These are phyloP conservation scores for Rhodotorula sp. DNA, from an alignment of 1,284 basidiomycete species.

Conservation along the genomic window DNA sequence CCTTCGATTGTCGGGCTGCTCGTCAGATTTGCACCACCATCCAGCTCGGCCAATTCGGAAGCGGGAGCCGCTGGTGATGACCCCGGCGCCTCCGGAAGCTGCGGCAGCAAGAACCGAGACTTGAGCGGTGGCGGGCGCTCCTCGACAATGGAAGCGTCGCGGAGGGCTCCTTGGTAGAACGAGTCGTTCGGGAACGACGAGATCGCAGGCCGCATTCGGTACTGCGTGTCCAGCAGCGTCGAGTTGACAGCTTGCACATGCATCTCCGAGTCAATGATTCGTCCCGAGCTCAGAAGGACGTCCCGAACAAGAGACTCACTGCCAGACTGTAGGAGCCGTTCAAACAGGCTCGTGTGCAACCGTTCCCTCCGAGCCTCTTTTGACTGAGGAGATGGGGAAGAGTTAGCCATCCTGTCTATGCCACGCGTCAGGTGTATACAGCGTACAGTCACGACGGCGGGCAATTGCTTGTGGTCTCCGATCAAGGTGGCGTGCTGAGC, in stretches of 20 bases:
- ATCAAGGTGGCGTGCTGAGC: constrained; percentile 82
- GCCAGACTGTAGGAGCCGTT: constrained; percentile 76
- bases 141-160: constrained; percentile 59
- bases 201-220: constrained; percentile 90
- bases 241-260: constrained; percentile 60
- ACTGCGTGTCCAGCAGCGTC: constrained; percentile 87
- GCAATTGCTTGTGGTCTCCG: constrained; percentile 95
- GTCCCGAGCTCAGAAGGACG: constrained; percentile 5
- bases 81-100: neutral
- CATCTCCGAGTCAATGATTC: neutral
- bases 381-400: constrained; percentile 48
- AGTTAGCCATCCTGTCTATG: neutral
- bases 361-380: constrained; percentile 66
- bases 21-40: neutral
- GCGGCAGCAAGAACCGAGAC: constrained; percentile 44
- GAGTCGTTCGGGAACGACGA: constrained; percentile 78
- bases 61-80: neutral
- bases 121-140: constrained; percentile 53
- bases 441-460: constrained; percentile 69
- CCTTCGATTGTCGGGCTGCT: neutral
- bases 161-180: constrained; percentile 64
- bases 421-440: constrained; percentile 13
- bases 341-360: constrained; percentile 78
- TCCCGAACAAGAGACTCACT: constrained; percentile 54
- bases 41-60: neutral